Percentiles rank a stretch among this genome's conserved stretches.
Evolutionary conservation across 164 flowering plant genomes (phyloP).

Genomic region (Piper longum): DNA sequence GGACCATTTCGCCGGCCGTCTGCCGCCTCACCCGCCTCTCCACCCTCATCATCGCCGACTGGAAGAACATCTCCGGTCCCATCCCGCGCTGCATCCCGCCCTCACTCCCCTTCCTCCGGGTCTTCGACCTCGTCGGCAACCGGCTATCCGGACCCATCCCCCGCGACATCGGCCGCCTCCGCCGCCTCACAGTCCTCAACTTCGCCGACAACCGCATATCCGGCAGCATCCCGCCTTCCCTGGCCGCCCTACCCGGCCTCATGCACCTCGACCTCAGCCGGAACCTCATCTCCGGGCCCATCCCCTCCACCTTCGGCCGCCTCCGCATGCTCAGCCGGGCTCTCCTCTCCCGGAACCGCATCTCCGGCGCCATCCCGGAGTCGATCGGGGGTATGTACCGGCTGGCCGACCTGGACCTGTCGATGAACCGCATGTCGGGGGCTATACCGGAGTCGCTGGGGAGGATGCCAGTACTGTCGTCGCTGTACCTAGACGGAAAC

Average conservation of each 20-base stretch:
- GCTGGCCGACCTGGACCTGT: slow-evolving; percentile 68
- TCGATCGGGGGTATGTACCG: slow-evolving; percentile 50
- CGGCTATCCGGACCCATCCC: slow-evolving; percentile 55
- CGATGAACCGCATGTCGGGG: slow-evolving; percentile 45
- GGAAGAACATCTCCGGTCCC: slow-evolving; percentile 52
- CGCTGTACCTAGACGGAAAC: slow-evolving; percentile 60
- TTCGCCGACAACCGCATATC: slow-evolving; percentile 66
- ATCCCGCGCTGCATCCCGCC: slow-evolving; percentile 53
- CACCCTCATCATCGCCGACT: slow-evolving; percentile 44
- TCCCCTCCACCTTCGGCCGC: slow-evolving; percentile 40
- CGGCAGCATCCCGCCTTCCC: slow-evolving; percentile 55
- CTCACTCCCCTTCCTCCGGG: slow-evolving; percentile 17
- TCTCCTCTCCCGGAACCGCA: slow-evolving; percentile 38
- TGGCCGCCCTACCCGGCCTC: slow-evolving; percentile 25
- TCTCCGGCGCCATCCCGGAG: slow-evolving; percentile 46
- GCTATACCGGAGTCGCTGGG: slow-evolving; percentile 42
- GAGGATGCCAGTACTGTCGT: slow-evolving; percentile 57
- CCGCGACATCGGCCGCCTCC: slow-evolving; percentile 40
- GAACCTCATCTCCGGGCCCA: slow-evolving; percentile 40
- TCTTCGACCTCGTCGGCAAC: slow-evolving; percentile 66
- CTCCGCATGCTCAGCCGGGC: slow-evolving; percentile 72
- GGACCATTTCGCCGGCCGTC: slow-evolving; percentile 55
- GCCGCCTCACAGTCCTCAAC: slow-evolving; percentile 50
- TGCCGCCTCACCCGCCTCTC: slow-evolving; percentile 58
- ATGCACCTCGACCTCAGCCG: slow-evolving; percentile 73